Evolutionary conservation across 2,329 filamentous ascomycete species (phyloP).

Genomic region (Exophiala mesophila): DNA sequence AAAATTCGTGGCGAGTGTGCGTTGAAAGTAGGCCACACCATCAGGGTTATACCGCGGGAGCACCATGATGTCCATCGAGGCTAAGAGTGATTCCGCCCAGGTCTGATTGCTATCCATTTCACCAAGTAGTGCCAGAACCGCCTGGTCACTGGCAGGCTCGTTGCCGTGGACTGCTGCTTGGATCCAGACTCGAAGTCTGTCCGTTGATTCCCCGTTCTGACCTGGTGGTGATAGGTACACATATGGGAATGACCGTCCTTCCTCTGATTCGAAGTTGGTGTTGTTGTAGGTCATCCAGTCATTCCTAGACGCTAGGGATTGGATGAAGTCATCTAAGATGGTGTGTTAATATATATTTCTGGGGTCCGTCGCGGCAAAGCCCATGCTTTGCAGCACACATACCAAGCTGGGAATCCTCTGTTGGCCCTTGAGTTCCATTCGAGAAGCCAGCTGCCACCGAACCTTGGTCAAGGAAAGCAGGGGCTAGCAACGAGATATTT

Average conservation of each 20-base stretch:
- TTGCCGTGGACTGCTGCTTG: conserved; percentile 12
- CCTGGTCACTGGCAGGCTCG: conserved; percentile 9
- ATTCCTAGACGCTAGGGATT: conserved; percentile 7
- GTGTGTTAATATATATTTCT: too few species aligned
- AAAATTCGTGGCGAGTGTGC: conserved; percentile 9
- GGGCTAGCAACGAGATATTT: background rate
- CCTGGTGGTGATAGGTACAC: conserved; percentile 4
- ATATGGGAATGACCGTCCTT: conserved; percentile 6
- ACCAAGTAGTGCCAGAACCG: conserved; percentile 6
- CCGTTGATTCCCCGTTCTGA: background rate
- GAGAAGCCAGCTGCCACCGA: background rate
- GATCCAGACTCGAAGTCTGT: conserved; percentile 6
- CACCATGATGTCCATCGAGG: conserved; percentile 8
- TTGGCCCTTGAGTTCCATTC: background rate
- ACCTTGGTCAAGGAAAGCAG: background rate
- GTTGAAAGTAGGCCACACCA: conserved; percentile 10
- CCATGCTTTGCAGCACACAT: background rate
- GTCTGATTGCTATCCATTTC: conserved; percentile 12
- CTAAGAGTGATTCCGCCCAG: conserved; percentile 8
- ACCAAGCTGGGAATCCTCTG: background rate
- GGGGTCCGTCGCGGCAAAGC: background rate
- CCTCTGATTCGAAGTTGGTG: conserved; percentile 10
- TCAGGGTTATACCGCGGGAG: conserved; percentile 10
- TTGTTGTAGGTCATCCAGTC: conserved; percentile 6
- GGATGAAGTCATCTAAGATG: conserved; percentile 7